Evolutionary conservation across 306 rosid species (phyloP), one percentile per base, ranked within the genome.

Genomic region (Cucurbita pepo): DNA sequence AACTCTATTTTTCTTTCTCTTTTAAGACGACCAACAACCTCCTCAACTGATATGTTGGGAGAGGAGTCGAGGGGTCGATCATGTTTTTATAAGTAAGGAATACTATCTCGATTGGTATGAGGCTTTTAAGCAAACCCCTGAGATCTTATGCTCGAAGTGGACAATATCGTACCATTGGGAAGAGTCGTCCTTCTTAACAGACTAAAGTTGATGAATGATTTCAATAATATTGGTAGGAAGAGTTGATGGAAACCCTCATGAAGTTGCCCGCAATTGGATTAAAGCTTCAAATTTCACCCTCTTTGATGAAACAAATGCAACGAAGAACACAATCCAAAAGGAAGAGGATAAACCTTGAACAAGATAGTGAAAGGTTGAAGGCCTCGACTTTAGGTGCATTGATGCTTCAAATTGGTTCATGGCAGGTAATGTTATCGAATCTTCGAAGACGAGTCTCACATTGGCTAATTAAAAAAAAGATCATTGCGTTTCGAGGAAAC

Each of bases 341-440:
- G 40, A 44, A 21, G 36, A 66, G 41, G 21, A 12, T 30, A 18
- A 65, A 12, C 11, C 18, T 18, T 66, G 51, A 18, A 10, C 8
- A 16, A 8, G 72, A 45, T 45, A 10, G 37, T 45, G 72, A 66
- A 66, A 66, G 36, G 72, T 45, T 66, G 40, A 66, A 66, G 72
- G 72, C 72, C n/a, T 66, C 72, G 8, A 66, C 21, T 66, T 45
- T 66, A 45, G 72, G 72, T 22, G 72, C 72, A 44, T 1, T 44
- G 55, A 44, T 66, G 72, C 72, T 66, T 66, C 56, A 25, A 25
- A 47, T 66, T 0, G 72, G 72, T 19, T 47, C 72, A 4, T 66
- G 55, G 41, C 56, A 66, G 72, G 72, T 16, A 62, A 7, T 19
- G 19, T 55, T 3, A 4, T 7, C 25, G 34, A 55, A 55, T 18